These are phyloP conservation scores for Penicillium fuscoglaucum DNA, from an alignment of 2,329 filamentous ascomycete species.

Conservation along the genomic window DNA sequence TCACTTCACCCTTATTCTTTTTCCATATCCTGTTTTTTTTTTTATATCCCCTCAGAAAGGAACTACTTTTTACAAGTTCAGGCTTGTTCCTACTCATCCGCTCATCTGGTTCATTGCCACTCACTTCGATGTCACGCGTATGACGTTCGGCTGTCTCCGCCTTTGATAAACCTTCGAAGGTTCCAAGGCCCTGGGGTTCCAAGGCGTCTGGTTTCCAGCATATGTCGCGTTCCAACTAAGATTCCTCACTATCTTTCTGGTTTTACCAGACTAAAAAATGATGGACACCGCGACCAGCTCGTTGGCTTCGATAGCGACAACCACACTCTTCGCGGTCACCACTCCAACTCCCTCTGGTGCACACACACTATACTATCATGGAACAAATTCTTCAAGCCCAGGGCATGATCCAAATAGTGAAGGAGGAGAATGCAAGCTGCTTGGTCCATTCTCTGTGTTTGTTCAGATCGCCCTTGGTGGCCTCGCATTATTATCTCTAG, in stretches of 20 bases:
- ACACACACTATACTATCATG: slow-evolving; percentile 23
- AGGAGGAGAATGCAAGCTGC: slow-evolving; percentile 77
- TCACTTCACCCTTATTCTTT: neutral
- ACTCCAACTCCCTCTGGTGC: slow-evolving; percentile 20
- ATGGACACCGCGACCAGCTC: slow-evolving; percentile 15
- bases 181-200: neutral
- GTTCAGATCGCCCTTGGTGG: slow-evolving; percentile 84
- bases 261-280: neutral
- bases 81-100: neutral
- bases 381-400: slow-evolving; percentile 19
- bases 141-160: slow-evolving; percentile 9
- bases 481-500: slow-evolving; percentile 79
- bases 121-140: slow-evolving; percentile 6
- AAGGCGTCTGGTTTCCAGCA: neutral
- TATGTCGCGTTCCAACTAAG: neutral
- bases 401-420: slow-evolving; percentile 44
- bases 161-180: slow-evolving; percentile 4
- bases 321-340: slow-evolving; percentile 14
- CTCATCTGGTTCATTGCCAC: neutral
- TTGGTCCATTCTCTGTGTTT: slow-evolving; percentile 87
- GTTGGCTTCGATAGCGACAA: slow-evolving; percentile 18
- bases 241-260: neutral
- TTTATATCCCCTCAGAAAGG: too few species aligned
- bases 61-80: neutral
- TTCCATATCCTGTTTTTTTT: neutral